Percentiles rank a stretch among this genome's conserved stretches.
These are phyloP conservation scores for Kappamyces sp. DNA, from an alignment of 192 early-diverging fungal genomes.

Conservation along the genomic window DNA sequence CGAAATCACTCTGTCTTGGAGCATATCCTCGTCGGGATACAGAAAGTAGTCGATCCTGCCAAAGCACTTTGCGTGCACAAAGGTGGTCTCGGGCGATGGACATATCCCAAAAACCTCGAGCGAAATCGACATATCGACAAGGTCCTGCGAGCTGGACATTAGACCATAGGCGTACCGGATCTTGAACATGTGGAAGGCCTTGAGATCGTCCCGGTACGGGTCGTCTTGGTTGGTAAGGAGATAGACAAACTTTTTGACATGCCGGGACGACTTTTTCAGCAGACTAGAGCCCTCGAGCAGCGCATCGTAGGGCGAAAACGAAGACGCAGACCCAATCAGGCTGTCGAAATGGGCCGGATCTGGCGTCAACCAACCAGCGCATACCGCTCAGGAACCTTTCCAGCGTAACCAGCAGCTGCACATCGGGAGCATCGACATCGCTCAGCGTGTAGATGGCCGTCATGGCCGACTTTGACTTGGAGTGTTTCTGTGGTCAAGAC, in stretches of 20 bases:
- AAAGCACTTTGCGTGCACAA: conserved; percentile 21
- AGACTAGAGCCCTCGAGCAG: conserved; percentile 44
- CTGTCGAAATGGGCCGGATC: conserved; percentile 15
- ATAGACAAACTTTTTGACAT: conserved; percentile 60
- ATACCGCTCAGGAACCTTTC: conserved; percentile 50
- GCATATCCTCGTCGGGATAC: background rate
- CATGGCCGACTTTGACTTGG: background rate
- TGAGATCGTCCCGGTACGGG: conserved; percentile 47
- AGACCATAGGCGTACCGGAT: conserved; percentile 44
- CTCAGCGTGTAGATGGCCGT: conserved; percentile 50
- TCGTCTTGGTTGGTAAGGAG: conserved; percentile 66
- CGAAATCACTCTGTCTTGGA: conserved; percentile 19
- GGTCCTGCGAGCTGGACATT: conserved; percentile 36
- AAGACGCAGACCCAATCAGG: conserved; percentile 39
- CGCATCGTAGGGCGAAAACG: conserved; percentile 54
- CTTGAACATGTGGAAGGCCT: conserved; percentile 45
- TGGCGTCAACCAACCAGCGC: conserved; percentile 12
- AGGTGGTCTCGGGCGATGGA: conserved; percentile 30
- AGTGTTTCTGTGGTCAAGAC: background rate
- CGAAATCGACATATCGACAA: conserved; percentile 49
- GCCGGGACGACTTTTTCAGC: conserved; percentile 2
- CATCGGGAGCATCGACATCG: conserved; percentile 56
- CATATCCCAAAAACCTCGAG: conserved; percentile 62
- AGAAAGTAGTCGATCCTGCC: background rate
- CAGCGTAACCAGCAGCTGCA: conserved; percentile 52